Conservation (phyloP, 352 stramenopile species). For the Pythium coloratum region DNA sequence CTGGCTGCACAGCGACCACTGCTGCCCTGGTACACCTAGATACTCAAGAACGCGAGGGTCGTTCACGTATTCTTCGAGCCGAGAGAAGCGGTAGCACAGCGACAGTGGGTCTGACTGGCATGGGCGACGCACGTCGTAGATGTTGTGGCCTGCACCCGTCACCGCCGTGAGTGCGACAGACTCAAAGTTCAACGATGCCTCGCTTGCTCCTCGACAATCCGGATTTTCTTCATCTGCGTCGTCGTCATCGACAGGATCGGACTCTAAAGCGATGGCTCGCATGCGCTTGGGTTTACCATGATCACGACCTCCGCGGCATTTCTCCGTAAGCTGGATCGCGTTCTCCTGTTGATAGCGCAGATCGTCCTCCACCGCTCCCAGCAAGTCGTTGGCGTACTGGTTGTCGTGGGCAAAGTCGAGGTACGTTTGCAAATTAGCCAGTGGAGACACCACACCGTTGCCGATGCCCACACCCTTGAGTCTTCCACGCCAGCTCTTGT, state of each 20-base stretch:
- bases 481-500: slow-evolving; percentile 29
- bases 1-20: slow-evolving; percentile 55
- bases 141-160: slow-evolving; percentile 39
- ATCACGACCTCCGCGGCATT: slow-evolving; percentile 4
- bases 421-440: slow-evolving; percentile 45
- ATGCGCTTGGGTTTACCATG: background rate
- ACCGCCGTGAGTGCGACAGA: slow-evolving; percentile 19
- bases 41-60: slow-evolving; percentile 35
- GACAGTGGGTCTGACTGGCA: slow-evolving; percentile 44
- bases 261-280: slow-evolving; percentile 13
- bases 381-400: slow-evolving; percentile 42
- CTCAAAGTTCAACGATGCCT: slow-evolving; percentile 23
- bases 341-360: slow-evolving; percentile 1
- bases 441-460: slow-evolving; percentile 71
- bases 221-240: background rate
- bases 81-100: slow-evolving; percentile 69
- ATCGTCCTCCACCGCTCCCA: slow-evolving; percentile 15
- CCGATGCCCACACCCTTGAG: slow-evolving; percentile 88
- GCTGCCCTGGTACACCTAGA: slow-evolving; percentile 35
- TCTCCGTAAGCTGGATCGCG: slow-evolving; percentile 4
- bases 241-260: background rate
- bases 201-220: slow-evolving; percentile 30
- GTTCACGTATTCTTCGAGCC: slow-evolving; percentile 64
- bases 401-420: slow-evolving; percentile 51
- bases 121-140: slow-evolving; percentile 64